Percentiles rank a stretch among this genome's conserved stretches.
Conservation (phyloP, 139 green algal species). For the Protoeuglena noctilucae region DNA sequence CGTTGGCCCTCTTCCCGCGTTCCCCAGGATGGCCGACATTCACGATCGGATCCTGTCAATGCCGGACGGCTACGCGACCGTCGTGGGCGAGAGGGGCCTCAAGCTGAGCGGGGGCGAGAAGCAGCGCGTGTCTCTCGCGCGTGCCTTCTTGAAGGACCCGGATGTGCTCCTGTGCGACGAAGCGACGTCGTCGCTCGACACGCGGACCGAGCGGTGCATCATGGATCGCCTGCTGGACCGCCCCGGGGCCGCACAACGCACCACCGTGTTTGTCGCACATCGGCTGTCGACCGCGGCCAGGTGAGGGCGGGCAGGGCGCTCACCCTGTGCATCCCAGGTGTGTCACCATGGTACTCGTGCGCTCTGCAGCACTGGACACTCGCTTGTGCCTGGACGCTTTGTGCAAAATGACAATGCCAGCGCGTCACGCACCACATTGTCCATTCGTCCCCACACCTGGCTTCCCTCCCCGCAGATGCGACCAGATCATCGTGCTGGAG, state of each 20-base stretch:
- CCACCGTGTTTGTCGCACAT: constrained; percentile 86
- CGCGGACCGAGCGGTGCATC: constrained; percentile 16
- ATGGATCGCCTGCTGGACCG: constrained; percentile 15
- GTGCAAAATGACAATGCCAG: no score
- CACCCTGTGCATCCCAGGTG: no score
- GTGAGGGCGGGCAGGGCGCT: constrained; percentile 36
- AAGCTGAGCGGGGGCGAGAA: constrained; percentile 91
- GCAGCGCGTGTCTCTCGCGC: constrained; percentile 78
- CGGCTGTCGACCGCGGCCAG: constrained; percentile 63
- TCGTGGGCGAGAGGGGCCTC: constrained; percentile 80
- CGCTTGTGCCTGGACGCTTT: no score
- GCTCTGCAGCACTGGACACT: no score
- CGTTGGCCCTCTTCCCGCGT: no score
- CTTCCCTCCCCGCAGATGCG: no score
- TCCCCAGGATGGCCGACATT: no score
- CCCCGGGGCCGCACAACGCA: constrained; percentile 53
- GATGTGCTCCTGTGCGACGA: constrained; percentile 22
- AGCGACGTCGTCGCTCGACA: constrained; percentile 23
- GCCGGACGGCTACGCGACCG: constrained; percentile 71
- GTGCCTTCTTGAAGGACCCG: constrained; percentile 54
- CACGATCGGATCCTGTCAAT: constrained; percentile 74
- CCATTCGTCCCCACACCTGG: no score
- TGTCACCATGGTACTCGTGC: no score
- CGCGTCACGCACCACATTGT: no score
- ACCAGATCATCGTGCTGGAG: constrained; percentile 81